Base-by-base conservation (phyloP, 2,329 filamentous ascomycete genomes). In the Talaromyces sp. region DNA sequence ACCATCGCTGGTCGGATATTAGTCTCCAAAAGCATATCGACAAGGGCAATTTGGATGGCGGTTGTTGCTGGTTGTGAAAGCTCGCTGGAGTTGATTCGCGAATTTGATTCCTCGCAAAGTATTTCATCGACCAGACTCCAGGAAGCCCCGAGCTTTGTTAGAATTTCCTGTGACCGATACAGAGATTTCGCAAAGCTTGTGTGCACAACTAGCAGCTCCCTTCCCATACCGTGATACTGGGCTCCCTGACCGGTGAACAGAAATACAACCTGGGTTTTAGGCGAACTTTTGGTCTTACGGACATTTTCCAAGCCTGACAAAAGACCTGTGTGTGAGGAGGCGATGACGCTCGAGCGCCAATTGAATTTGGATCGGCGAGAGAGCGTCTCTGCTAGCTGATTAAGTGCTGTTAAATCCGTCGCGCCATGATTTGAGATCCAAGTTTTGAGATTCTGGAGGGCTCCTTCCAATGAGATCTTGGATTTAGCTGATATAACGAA, bases 211-310 rank as follows among this genome's bases (percentile, higher is more conserved):
- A 45, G 70, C 7, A 73, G 31, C n/a, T 72, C 57, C 59, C 67
- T 61, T 60, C 73, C 73, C 73, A 78, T 76, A 37, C 73, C 72
- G 3, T 71, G 60, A 59, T 78, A 78, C 35, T 75, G 71, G 13
- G 74, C 71, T 7, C 77, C 77, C 64, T 79, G 77, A 9, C 77
- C 77, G 6, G 76, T 77, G 48, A 77, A 79, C 10, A 73, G 58
- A 19, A 60, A 60, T 9, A 24, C 19, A 48, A 9, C 22, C 19
- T 14, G 19, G 45, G 3, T 45, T 19, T 19, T 19, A 11, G n/a
- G n/a, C n/a, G 41, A 45, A 45, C n/a, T 10, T 19, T 45, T 45
- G n/a, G 41, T 45, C n/a, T 7, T 45, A 33, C n/a, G n/a, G 8
- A 5, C 35, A 60, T 37, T 3, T 61, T 19, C n/a, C 67, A 54